Conservation (phyloP, 805 yeast genomes). For the Metschnikowia cerradonensis region DNA sequence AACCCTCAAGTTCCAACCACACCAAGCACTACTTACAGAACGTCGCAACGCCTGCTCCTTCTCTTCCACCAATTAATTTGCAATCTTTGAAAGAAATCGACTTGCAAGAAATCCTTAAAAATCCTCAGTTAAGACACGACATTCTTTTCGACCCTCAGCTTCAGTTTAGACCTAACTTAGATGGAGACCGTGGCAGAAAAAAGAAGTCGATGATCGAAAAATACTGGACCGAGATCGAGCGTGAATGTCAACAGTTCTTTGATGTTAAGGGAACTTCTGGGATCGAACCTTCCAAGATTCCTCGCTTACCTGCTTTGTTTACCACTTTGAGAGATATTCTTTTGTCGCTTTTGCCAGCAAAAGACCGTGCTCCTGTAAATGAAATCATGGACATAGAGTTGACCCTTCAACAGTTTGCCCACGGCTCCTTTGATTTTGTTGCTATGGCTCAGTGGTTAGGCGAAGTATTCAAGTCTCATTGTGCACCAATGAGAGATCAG, state of each 20-base stretch:
- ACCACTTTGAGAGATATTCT: slow-evolving; percentile 75
- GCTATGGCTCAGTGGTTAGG: slow-evolving; percentile 72
- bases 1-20: slow-evolving; percentile 8
- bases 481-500: slow-evolving; percentile 92
- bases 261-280: slow-evolving; percentile 12
- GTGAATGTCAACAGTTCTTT: slow-evolving; percentile 54
- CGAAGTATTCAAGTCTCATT: slow-evolving; percentile 75
- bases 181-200: slow-evolving; percentile 83
- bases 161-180: slow-evolving; percentile 87
- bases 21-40: slow-evolving; percentile 7
- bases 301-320: slow-evolving; percentile 65
- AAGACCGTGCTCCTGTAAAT: slow-evolving; percentile 62
- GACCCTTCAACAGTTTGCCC: slow-evolving; percentile 67
- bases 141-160: slow-evolving; percentile 87
- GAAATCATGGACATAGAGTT: slow-evolving; percentile 75
- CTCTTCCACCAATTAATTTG: slow-evolving; percentile 77
- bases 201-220: slow-evolving; percentile 72
- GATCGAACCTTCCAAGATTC: slow-evolving; percentile 20
- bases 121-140: slow-evolving; percentile 91
- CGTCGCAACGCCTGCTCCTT: slow-evolving; percentile 26
- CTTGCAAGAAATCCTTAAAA: slow-evolving; percentile 79
- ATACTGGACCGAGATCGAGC: slow-evolving; percentile 76
- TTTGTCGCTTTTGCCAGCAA: slow-evolving; percentile 68
- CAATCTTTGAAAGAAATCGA: slow-evolving; percentile 84
- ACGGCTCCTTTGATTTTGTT: slow-evolving; percentile 69